Evolutionary conservation across 176 grass and related monocot species (phyloP).

Genomic region (Musa itinerans): DNA sequence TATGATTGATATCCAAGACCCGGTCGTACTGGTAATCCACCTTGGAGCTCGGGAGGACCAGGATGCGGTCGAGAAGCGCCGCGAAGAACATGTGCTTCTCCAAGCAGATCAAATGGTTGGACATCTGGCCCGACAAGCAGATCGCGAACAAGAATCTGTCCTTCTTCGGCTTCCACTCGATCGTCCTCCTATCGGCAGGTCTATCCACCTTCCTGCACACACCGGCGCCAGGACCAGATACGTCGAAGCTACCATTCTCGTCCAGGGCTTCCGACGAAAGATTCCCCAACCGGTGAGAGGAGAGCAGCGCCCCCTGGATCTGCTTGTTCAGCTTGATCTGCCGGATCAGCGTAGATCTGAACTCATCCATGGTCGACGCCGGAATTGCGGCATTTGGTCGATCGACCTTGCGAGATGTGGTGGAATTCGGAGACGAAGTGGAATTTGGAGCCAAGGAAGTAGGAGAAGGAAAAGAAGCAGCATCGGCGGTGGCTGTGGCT

Average conservation of each 20-base stretch:
- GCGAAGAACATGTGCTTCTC: conserved; percentile 99
- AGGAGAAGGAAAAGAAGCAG: conserved; percentile 9
- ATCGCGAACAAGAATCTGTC: conserved; percentile 65
- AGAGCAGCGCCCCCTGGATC: conserved; percentile 64
- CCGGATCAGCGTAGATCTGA: conserved; percentile 51
- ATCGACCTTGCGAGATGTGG: conserved; percentile 1
- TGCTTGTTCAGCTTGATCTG: conserved; percentile 85
- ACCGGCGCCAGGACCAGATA: conserved; percentile 32
- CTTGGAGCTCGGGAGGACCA: conserved; percentile 80
- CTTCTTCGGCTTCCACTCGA: conserved; percentile 92
- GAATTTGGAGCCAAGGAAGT: conserved; percentile 9
- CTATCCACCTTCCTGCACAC: conserved; percentile 43
- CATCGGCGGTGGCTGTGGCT: background rate
- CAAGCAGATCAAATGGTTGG: conserved; percentile 94
- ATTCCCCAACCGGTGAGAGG: conserved; percentile 37
- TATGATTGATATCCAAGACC: conserved; percentile 78
- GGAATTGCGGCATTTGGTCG: conserved; percentile 6
- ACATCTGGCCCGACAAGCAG: conserved; percentile 89
- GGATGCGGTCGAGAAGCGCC: conserved; percentile 54
- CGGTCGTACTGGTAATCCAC: conserved; percentile 60
- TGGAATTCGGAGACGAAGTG: conserved; percentile 8
- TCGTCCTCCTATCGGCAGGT: conserved; percentile 43
- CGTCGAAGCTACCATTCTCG: conserved; percentile 34
- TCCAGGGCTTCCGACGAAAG: conserved; percentile 15
- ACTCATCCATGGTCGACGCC: conserved; percentile 30